Percentiles rank a stretch among this genome's conserved stretches.
Conservation (phyloP, 2,329 filamentous ascomycete species). For the Neofusicoccum parvum region DNA sequence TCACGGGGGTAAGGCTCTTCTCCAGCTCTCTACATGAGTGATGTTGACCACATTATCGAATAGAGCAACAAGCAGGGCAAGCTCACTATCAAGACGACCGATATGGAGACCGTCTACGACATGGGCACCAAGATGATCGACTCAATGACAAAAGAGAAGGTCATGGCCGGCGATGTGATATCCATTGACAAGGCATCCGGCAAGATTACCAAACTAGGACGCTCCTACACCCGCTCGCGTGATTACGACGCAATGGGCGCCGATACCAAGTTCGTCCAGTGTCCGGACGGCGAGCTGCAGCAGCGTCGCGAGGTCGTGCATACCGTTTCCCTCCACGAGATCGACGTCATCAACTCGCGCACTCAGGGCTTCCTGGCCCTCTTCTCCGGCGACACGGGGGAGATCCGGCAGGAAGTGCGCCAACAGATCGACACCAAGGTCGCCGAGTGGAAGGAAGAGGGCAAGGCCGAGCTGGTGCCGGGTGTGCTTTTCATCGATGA, state of each 20-base stretch:
- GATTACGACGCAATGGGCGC: slow-evolving; percentile 99
- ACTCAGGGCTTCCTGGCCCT: slow-evolving; percentile 98
- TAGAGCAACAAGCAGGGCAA: slow-evolving; percentile 95
- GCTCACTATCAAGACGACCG: slow-evolving; percentile 97
- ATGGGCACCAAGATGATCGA: slow-evolving; percentile 99
- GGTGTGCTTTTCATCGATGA: slow-evolving; percentile 98
- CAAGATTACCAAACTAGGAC: slow-evolving; percentile 95
- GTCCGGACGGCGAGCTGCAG: slow-evolving; percentile 94
- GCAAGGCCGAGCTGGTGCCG: slow-evolving; percentile 96
- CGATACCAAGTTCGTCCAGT: slow-evolving; percentile 97
- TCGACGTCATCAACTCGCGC: slow-evolving; percentile 98
- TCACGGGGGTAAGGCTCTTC: slow-evolving; percentile 69
- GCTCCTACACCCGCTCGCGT: slow-evolving; percentile 89
- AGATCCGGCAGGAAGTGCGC: slow-evolving; percentile 94
- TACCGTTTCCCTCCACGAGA: slow-evolving; percentile 95
- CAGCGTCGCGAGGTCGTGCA: slow-evolving; percentile 97
- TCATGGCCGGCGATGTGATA: slow-evolving; percentile 98
- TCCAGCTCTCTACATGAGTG: not conserved
- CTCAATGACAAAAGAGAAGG: slow-evolving; percentile 98
- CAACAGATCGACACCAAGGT: slow-evolving; percentile 99
- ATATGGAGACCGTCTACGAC: slow-evolving; percentile 99
- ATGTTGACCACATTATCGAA: not conserved
- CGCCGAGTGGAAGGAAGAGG: slow-evolving; percentile 98
- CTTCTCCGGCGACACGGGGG: slow-evolving; percentile 96
- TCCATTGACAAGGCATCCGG: slow-evolving; percentile 98